Evolutionary conservation across 106 monocot genomes (phyloP).

Genomic region (Amphibolis antarctica): DNA sequence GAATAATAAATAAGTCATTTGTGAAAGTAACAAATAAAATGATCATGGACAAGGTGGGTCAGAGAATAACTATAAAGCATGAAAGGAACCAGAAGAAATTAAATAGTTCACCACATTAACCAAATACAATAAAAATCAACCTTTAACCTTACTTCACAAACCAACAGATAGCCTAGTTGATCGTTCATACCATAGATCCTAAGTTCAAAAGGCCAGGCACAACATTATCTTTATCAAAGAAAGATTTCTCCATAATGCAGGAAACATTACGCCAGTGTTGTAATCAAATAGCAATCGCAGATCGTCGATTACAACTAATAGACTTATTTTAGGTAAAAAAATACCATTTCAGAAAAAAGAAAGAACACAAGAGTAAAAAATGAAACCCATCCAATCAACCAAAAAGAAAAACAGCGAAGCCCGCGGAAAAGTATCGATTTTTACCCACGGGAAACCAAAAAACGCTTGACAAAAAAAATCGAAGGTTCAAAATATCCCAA

Average conservation of each 20-base stretch:
- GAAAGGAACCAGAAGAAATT: neutral
- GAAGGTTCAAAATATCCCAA: neutral
- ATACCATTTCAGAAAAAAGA: neutral
- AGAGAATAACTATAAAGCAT: too few species aligned
- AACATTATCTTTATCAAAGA: too few species aligned
- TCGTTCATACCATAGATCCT: too few species aligned
- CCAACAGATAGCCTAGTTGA: too few species aligned
- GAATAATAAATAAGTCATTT: too few species aligned
- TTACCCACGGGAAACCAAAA: neutral
- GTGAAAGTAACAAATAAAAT: too few species aligned
- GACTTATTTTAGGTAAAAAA: too few species aligned
- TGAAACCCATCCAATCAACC: neutral
- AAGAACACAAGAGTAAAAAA: neutral
- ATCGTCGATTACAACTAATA: neutral
- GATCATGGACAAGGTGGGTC: too few species aligned
- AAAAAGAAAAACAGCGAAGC: neutral
- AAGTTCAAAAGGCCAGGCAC: too few species aligned
- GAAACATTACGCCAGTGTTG: too few species aligned
- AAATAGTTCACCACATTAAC: neutral
- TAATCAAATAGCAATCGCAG: too few species aligned
- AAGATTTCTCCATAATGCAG: neutral
- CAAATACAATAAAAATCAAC: neutral
- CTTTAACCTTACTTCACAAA: too few species aligned
- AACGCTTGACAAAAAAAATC: neutral
- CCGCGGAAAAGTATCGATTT: neutral